These are phyloP conservation scores for Aspergillus egyptiacus DNA, from an alignment of 495 filamentous ascomycete genomes.

Conservation along the genomic window DNA sequence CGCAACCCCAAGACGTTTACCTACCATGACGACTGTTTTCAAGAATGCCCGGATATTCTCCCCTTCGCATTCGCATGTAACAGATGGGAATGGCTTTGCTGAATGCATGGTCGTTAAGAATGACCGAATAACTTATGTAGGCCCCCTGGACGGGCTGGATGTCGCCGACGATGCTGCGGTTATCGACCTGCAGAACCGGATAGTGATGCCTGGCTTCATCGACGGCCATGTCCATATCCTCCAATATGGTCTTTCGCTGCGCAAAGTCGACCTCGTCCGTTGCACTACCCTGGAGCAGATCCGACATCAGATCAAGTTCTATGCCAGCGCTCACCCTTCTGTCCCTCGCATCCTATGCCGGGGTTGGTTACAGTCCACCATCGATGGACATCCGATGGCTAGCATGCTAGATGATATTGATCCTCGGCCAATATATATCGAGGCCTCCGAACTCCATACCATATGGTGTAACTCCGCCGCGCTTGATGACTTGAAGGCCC, in stretches of 20 bases:
- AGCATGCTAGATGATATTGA: slow-evolving; percentile 46
- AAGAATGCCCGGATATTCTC: slow-evolving; percentile 43
- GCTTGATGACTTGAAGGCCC: slow-evolving; percentile 44
- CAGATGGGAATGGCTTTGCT: slow-evolving; percentile 29
- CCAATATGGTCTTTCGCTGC: slow-evolving; percentile 53
- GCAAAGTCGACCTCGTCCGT: slow-evolving; percentile 47
- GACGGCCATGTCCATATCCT: slow-evolving; percentile 61
- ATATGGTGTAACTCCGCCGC: slow-evolving; percentile 56
- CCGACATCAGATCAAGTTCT: slow-evolving; percentile 40
- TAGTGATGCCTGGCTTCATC: slow-evolving; percentile 58
- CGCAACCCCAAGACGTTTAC: neutral
- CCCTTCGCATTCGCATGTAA: neutral
- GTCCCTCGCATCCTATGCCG: slow-evolving; percentile 48
- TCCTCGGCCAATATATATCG: slow-evolving; percentile 53
- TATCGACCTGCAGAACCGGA: slow-evolving; percentile 42
- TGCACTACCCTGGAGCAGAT: slow-evolving; percentile 54
- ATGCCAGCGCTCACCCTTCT: slow-evolving; percentile 45
- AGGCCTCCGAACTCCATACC: slow-evolving; percentile 57
- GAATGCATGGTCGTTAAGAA: slow-evolving; percentile 36
- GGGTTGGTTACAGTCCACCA: slow-evolving; percentile 57
- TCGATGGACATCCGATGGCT: slow-evolving; percentile 42
- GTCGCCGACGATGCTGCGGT: slow-evolving; percentile 22
- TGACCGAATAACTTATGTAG: slow-evolving; percentile 37
- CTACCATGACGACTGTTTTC: slow-evolving; percentile 31
- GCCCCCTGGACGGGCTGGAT: slow-evolving; percentile 31